Base-by-base conservation (phyloP, 2,329 filamentous ascomycete genomes). In the Raffaelea albimanens region DNA sequence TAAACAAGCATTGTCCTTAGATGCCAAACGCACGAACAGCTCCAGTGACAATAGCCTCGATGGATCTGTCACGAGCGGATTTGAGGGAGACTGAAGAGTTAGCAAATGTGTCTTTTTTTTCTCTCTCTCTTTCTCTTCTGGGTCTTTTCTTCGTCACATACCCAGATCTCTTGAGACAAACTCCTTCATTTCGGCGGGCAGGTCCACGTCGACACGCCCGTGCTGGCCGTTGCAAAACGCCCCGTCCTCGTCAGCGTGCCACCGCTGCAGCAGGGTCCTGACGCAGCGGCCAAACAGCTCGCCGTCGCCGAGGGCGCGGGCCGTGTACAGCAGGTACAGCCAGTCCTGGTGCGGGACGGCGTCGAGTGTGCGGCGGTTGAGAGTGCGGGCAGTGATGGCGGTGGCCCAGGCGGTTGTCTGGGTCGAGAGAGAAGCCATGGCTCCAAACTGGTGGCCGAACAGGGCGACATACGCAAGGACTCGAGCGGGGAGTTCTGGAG, bases 221-320 rank as follows among this genome's bases (percentile, higher is more conserved):
- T 16, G 7, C 13, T 7, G 19, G 13, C 9, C 43, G 14, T 51
- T 40, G 45, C 51, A 47, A 31, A 47, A 51, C 9, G 22, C 23
- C n/a, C 43, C 43, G 23, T 31, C 11, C 14, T 34, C 45, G 38
- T 50, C 44, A n/a, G 52, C n/a, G 4, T 20, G 46, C 52, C 52
- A 53, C 2, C 50, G 50, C 34, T 50, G 45, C 38, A 53, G 46
- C 31, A 53, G 31, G 19, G 50, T 52, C 4, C 48, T 46, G 44
- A 52, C 21, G 14, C 44, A 49, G 10, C 33, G 18, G 1, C 21
- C 41, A 18, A 52, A 31, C 18, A 55, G 34, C 18, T 36, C 29
- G 11, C 40, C 41, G 46, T 49, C 25, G 18, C 41, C 33, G 18
- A 52, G 43, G 20, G 41, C 23, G 8, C 53, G 51, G 5, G 48